Base-by-base conservation (phyloP, 2,329 filamentous ascomycete species). In the Chaetomiaceae sp. region DNA sequence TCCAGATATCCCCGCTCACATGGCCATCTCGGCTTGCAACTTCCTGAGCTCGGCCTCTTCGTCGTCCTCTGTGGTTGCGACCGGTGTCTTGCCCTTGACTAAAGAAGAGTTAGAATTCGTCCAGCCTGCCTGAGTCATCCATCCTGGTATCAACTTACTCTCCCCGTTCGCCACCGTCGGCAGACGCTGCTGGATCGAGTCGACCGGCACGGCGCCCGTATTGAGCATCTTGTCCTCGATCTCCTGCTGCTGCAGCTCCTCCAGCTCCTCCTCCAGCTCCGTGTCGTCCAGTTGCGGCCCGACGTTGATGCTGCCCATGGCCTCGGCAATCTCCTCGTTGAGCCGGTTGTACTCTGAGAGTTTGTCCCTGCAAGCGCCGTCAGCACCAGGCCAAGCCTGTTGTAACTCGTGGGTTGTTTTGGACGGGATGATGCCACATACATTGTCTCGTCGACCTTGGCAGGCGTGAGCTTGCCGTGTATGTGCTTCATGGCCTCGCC, bases 361-460 rank as follows among this genome's bases (percentile, higher is more conserved):
- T 70, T 86, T 82, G 68, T 96, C 92, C 89, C 90, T 95, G 66
- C 61, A 49, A 44, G 43, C 37, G 33, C 39, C 37, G 59, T 76
- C 56, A 75, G 70, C 56, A 59, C 54, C 27, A 61, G 42, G 39
- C 46, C 19, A 29, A 34, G 29, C 33, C 3, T 27, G 8, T 14
- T 27, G 8, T 14, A 20, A 15, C 7, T 44, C 6, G 2, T 14
- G 1, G 8, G 8, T 15, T 17, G 19, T n/a, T 36, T 14, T 36
- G 6, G 33, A 19, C 3, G n/a, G 6, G 20, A 17, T 6, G 22
- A 19, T 15, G 12, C 5, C 14, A 81, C 87, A 62, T 83, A 95
- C 92, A 97, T 96, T 50, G 89, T 92, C 70, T 89, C 81, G 71
- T 97, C 92, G 59, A 99, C 92, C 74, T 95, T 94, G 65, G 96